Evolutionary conservation across 192 early-diverging fungal genomes (phyloP), one percentile per base, ranked within the genome.

Genomic region (Coemansia sp.): DNA sequence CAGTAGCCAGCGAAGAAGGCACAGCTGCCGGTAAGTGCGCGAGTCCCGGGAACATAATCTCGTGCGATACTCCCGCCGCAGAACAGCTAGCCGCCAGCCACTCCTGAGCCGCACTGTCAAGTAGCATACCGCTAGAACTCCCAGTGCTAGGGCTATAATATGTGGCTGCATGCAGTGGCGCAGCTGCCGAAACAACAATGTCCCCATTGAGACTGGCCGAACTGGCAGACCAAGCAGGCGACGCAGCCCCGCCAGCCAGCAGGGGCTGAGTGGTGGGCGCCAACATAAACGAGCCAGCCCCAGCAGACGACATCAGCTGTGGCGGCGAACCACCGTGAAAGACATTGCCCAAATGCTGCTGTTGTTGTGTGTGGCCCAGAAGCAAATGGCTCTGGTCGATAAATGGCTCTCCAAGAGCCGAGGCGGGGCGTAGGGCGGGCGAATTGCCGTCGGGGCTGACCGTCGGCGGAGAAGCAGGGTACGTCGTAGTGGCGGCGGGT

Each of bases 151-250:
- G 52, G 14, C 52, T 53, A 53, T 53, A 53, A 28, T 33, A 53
- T 3, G 48, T 25, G 48, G 23, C 43, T 39, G 47, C 34, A 25
- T 37, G 50, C 52, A 56, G 65, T 67, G 65, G 65, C 65, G 57
- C 64, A 56, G 64, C 37, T 20, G 21, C 38, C 36, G 50, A n/a
- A 26, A 2, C 33, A 59, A 45, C 43, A 43, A 34, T 55, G 21
- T 64, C 69, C n/a, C 45, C 58, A 38, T 61, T 60, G 69, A 68
- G 66, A 69, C 65, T 71, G 28, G 43, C 28, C 2, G 73, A 67
- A 61, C 74, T 76, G 13, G 50, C 58, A 18, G 74, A 76, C 74
- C 74, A 76, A n/a, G 74, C 64, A 1, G 74, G 74, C 38, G 74
- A 76, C 12, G 35, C 53, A 9, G 63, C 58, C 16, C 63, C 66